These are phyloP conservation scores for Clavulina sp. DNA, from an alignment of 768 basidiomycete species.

Conservation along the genomic window DNA sequence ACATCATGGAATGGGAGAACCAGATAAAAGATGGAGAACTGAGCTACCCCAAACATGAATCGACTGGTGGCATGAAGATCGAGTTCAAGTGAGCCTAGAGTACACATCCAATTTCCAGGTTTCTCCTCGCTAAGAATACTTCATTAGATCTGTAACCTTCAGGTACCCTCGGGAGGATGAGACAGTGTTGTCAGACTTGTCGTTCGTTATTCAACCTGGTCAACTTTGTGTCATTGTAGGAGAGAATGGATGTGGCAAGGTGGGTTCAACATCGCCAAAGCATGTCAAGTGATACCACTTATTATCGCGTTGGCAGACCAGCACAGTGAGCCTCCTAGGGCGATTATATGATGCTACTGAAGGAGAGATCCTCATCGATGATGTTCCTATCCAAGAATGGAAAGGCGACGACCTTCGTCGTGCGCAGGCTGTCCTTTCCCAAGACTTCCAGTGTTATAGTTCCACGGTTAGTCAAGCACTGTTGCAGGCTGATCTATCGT, in stretches of 20 bases:
- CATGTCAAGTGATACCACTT: constrained; percentile 14
- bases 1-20: constrained; percentile 4
- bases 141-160: constrained; percentile 31
- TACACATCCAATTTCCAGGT: background rate
- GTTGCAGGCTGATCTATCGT: too few relatives aligned
- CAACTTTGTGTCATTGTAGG: constrained; percentile 40
- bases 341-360: constrained; percentile 34
- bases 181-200: constrained; percentile 21
- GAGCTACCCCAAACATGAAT: too few relatives aligned
- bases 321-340: constrained; percentile 52
- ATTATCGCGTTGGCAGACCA: constrained; percentile 14
- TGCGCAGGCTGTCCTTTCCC: constrained; percentile 23
- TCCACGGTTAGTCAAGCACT: background rate
- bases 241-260: constrained; percentile 30
- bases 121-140: background rate
- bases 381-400: constrained; percentile 24
- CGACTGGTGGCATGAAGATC: background rate
- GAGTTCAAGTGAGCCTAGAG: background rate
- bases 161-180: constrained; percentile 24
- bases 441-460: constrained; percentile 14
- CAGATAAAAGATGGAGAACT: constrained; percentile 4
- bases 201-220: constrained; percentile 25
- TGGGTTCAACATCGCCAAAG: constrained; percentile 20
- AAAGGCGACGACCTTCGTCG: constrained; percentile 26
- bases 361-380: constrained; percentile 18